phyloP scores from a whole-genome alignment of 148 eudicot genomes.

The Pharnaceum exiguum region DNA sequence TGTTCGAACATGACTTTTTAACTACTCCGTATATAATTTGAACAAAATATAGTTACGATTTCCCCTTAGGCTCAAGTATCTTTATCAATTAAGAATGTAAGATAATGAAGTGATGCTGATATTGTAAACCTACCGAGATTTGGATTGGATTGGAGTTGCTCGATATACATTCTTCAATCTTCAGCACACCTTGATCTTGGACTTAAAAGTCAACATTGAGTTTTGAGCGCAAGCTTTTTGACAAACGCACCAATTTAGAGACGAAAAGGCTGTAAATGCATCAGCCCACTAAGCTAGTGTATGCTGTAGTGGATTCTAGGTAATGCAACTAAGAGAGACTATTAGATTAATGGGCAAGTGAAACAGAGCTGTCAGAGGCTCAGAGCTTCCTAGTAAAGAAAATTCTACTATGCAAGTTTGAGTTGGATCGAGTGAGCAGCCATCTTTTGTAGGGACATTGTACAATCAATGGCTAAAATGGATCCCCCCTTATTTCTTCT shows the following conservation, averaged over 20 bases:
- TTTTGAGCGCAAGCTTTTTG: constrained; percentile 10
- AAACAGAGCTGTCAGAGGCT: constrained; percentile 2
- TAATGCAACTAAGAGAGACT: background rate
- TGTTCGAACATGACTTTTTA: too few relatives aligned
- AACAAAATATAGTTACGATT: too few relatives aligned
- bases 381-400: background rate
- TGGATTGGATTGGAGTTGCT: too few relatives aligned
- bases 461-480: too few relatives aligned
- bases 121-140: too few relatives aligned
- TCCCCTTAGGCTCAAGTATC: too few relatives aligned
- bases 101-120: too few relatives aligned
- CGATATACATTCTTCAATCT: background rate
- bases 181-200: background rate
- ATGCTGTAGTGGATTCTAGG: constrained; percentile 8
- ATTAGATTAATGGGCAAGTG: background rate
- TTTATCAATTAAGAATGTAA: too few relatives aligned
- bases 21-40: too few relatives aligned
- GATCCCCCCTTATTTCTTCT: too few relatives aligned
- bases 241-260: background rate
- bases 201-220: constrained; percentile 2
- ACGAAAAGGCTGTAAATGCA: background rate
- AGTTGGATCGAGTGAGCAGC: background rate
- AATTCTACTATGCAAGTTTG: background rate
- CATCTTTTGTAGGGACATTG: too few relatives aligned
- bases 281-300: background rate